Evolutionary conservation across 1,284 basidiomycete genomes (phyloP).

Genomic region (Tetrapyrgos nigripes): DNA sequence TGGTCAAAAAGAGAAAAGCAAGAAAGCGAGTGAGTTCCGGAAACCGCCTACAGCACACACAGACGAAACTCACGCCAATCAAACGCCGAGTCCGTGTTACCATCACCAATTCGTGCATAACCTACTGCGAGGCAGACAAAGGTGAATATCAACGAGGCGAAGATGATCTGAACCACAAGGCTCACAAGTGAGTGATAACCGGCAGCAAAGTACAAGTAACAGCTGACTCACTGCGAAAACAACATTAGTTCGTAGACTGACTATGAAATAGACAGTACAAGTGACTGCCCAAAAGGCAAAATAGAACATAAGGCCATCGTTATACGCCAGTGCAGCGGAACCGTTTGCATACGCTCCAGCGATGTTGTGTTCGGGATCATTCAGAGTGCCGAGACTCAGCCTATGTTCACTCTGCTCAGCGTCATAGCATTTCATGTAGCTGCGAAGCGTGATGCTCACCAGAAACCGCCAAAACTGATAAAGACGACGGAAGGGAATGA

Average conservation of each 20-base stretch:
- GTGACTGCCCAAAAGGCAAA: conserved; percentile 23
- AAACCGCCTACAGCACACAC: conserved; percentile 7
- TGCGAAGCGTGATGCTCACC: conserved; percentile 11
- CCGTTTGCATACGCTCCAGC: conserved; percentile 17
- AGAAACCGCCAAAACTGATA: conserved; percentile 26
- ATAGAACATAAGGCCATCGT: conserved; percentile 26
- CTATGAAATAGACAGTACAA: conserved; percentile 18
- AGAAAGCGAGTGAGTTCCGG: neutral
- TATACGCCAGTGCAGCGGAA: conserved; percentile 15
- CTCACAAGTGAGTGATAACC: neutral
- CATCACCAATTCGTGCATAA: conserved; percentile 18
- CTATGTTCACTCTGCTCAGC: conserved; percentile 17
- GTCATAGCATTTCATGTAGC: neutral
- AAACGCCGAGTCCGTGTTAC: conserved; percentile 11
- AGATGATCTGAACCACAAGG: conserved; percentile 18
- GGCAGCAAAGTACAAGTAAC: neutral
- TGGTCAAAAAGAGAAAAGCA: neutral
- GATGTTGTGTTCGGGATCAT: conserved; percentile 23
- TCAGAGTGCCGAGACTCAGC: conserved; percentile 20
- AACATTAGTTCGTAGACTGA: conserved; percentile 22
- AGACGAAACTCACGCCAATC: neutral
- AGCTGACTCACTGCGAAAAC: conserved; percentile 20
- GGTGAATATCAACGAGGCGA: conserved; percentile 17
- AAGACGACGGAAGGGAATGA: conserved; percentile 27
- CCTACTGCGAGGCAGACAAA: conserved; percentile 20